A percentile compares a stretch with the other conserved stretches of the same genome.
Evolutionary conservation across 768 basidiomycete species (phyloP).

Genomic region (Collybiopsis luxurians): DNA sequence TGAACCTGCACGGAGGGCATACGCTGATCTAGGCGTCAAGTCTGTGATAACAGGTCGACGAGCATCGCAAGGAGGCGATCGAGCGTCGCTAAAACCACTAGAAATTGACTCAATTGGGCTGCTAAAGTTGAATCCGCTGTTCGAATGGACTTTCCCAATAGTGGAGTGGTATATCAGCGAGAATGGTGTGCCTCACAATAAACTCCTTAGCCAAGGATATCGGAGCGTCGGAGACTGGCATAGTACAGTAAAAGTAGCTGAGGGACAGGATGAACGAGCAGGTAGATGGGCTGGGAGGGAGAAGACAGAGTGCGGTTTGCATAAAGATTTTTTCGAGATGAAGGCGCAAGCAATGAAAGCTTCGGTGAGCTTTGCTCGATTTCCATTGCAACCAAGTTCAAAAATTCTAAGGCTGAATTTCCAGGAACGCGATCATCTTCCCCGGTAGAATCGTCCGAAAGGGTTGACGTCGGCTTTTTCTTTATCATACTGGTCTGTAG

Average conservation of each 20-base stretch:
- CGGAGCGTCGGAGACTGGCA: conserved; percentile 98
- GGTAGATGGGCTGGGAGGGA: conserved; percentile 89
- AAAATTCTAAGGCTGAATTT: background rate
- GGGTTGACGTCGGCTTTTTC: too few species aligned
- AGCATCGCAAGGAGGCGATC: conserved; percentile 90
- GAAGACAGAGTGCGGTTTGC: conserved; percentile 96
- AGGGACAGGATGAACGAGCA: conserved; percentile 81
- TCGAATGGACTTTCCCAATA: conserved; percentile 78
- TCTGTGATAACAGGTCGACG: conserved; percentile 95
- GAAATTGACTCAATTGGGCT: conserved; percentile 90
- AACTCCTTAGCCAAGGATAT: conserved; percentile 87
- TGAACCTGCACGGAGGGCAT: conserved; percentile 89
- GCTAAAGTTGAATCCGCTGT: conserved; percentile 93
- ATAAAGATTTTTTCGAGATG: conserved; percentile 86
- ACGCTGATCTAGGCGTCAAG: conserved; percentile 72
- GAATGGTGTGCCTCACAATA: conserved; percentile 85
- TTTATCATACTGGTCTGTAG: too few species aligned
- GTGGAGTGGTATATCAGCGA: conserved; percentile 84
- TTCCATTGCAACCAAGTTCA: background rate
- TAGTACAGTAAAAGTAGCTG: conserved; percentile 71
- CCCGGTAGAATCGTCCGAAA: conserved; percentile 5
- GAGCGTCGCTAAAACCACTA: conserved; percentile 76
- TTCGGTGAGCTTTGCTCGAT: background rate
- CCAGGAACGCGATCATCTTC: conserved; percentile 7
- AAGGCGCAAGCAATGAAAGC: conserved; percentile 47